These are phyloP conservation scores for Saccharomycopsis fermentans DNA, from an alignment of 805 yeast species.

Conservation along the genomic window DNA sequence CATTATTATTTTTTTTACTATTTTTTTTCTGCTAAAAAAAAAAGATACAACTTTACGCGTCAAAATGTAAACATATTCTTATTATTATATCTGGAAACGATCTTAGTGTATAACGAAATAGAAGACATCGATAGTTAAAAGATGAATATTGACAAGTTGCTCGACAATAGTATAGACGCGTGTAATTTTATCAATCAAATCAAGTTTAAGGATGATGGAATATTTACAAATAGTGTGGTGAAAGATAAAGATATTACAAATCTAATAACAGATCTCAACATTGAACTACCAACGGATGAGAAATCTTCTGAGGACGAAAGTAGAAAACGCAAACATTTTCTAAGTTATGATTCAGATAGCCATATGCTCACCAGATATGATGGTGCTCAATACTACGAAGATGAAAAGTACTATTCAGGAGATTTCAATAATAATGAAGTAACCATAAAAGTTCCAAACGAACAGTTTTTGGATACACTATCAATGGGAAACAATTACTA, in stretches of 20 bases:
- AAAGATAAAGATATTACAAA: slow-evolving; percentile 15
- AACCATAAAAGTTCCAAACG: slow-evolving; percentile 7
- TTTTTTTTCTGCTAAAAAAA: background rate
- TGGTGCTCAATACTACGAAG: slow-evolving; percentile 7
- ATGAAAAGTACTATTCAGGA: slow-evolving; percentile 1
- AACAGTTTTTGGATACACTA: slow-evolving; percentile 8
- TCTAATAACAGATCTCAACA: slow-evolving; percentile 15
- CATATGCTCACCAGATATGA: slow-evolving; percentile 10
- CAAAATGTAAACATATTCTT: background rate
- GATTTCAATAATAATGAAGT: slow-evolving; percentile 12
- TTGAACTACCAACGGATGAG: slow-evolving; percentile 1
- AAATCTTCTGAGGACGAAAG: background rate
- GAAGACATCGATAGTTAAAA: background rate
- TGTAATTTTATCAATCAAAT: slow-evolving; percentile 3
- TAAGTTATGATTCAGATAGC: slow-evolving; percentile 4
- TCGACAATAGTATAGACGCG: background rate
- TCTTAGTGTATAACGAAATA: background rate
- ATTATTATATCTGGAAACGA: too few relatives aligned
- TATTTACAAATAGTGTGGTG: slow-evolving; percentile 13
- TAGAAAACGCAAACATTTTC: background rate
- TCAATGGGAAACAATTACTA: slow-evolving; percentile 8
- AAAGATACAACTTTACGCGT: background rate
- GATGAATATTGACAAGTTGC: background rate
- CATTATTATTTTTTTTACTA: background rate
- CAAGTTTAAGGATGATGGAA: slow-evolving; percentile 11